Base-by-base conservation (phyloP, 2,329 filamentous ascomycete species). In the Knufia petricola region DNA sequence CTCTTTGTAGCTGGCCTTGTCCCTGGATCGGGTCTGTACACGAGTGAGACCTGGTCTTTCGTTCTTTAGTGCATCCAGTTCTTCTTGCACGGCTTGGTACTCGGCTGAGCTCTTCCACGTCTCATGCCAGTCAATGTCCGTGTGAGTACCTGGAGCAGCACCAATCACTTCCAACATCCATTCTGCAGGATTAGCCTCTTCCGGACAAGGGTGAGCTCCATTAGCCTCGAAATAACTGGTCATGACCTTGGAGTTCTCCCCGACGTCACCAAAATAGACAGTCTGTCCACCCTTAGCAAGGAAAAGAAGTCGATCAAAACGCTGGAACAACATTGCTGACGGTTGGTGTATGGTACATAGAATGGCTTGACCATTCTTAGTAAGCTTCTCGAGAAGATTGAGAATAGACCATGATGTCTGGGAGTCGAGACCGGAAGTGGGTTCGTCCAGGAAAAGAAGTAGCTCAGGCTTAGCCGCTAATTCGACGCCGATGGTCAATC, bases 321-420 rank as follows among this genome's bases (percentile, higher is more conserved):
- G 84, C 64, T 95, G 86, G 72, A 95, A 95, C 46, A 95, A 75
- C 76, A 94, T 88, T 28, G 89, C 88, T 12, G 87, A 94, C n/a
- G 90, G 90, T 66, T 96, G 90, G 65, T 96, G 90, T 52, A 95
- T 95, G 0, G 90, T 95, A 70, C 88, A 95, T n/a, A 95, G 80
- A 66, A 95, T 87, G 45, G 90, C 89, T 64, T 94, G 87, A 13
- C 90, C 89, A 54, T 81, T 84, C 65, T 90, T 85, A 59, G 87
- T 87, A 28, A 95, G 75, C 67, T 94, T 95, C 66, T 94, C 84
- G 34, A 96, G 77, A 9, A 95, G 77, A 64, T 87, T 83, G 39
- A 88, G 76, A 62, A 95, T 95, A 55, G 87, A 85, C 87, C 87
- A 95, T 0, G 88, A 90, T 1, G 89, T 94, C 66, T 95, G 88